Evolutionary conservation across 148 eudicot genomes (phyloP), one percentile per base, ranked within the genome.

Genomic region (Linanthus parryae): DNA sequence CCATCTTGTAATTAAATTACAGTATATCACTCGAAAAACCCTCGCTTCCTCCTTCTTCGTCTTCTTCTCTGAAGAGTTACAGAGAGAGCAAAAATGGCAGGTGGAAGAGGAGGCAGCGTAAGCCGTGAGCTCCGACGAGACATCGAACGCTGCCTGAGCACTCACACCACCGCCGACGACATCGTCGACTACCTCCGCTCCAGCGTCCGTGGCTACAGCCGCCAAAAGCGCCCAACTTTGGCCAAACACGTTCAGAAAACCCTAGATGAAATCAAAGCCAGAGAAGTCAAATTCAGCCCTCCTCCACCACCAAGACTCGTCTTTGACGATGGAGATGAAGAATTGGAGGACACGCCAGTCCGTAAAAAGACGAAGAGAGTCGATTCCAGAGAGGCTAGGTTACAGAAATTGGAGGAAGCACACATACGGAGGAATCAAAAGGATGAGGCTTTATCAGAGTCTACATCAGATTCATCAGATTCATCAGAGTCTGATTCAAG

Each of bases 171-270:
- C 40, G 47, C 58, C 36, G 70, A 70, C 18, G 59, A 70, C 1
- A 21, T 75, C 38, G 75, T 67, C 23, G 41, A 31, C 35, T 46
- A 66, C 30, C 73, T 75, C 33, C 69, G 67, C 33, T 11, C 68
- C 5, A 44, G 18, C 23, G 49, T 56, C 59, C 66, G 59, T 2
- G 59, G 55, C 17, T 67, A 66, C 56, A 5, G 9, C 17, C 72
- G 80, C 29, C 57, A 47, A 9, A 69, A 74, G 59, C 56, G 47
- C 15, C 59, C 26, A 10, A 62, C 65, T 0, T 74, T 74, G 48
- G 66, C 62, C 10, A 49, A 12, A 17, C 13, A 17, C 10, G 75
- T 74, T 14, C 23, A 58, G 0, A 24, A 10, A 9, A 24, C 63
- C 17, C 44, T 69, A 51, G 28, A 57, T 0, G 8, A 11, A 41